Conservation (phyloP, 2,329 filamentous ascomycete species). For the Parascedosporium putredinis region DNA sequence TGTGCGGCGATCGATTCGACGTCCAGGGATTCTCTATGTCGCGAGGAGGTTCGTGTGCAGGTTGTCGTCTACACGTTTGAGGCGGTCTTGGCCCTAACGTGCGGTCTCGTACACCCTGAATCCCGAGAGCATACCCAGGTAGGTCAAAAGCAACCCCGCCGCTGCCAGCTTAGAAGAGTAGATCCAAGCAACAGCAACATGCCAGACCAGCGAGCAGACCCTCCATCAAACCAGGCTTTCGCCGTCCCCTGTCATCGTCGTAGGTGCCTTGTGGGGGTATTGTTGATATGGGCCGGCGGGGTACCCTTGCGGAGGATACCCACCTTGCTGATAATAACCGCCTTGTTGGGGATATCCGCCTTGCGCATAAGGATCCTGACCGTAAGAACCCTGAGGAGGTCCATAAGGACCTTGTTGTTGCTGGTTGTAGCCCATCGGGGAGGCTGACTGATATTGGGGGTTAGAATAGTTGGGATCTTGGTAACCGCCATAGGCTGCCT, state of each 20-base stretch:
- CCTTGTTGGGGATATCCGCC: constrained; percentile 25
- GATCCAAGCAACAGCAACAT: constrained; percentile 49
- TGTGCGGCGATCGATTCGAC: no score
- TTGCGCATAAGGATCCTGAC: constrained; percentile 15
- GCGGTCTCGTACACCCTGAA: no score
- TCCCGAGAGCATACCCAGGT: no score
- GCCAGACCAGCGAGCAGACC: constrained; percentile 40
- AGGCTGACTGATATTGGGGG: constrained; percentile 16
- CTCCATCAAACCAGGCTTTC: constrained; percentile 27
- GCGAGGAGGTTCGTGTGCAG: no score
- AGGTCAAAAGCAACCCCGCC: no score
- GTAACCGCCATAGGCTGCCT: constrained; percentile 34
- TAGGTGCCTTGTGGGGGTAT: constrained; percentile 19
- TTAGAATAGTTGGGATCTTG: constrained; percentile 21
- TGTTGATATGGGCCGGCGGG: constrained; percentile 24
- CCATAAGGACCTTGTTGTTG: constrained; percentile 16
- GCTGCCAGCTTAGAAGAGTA: constrained; percentile 33
- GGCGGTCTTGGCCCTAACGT: no score
- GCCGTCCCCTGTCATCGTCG: constrained; percentile 22
- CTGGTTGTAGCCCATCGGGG: constrained; percentile 18
- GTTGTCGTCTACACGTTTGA: no score
- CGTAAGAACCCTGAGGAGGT: constrained; percentile 25
- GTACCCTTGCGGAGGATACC: constrained; percentile 11
- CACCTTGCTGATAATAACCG: constrained; percentile 22
- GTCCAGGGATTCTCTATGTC: no score